Conservation (phyloP, 1,284 basidiomycete species). For the Papiliotrema fonsecae region DNA sequence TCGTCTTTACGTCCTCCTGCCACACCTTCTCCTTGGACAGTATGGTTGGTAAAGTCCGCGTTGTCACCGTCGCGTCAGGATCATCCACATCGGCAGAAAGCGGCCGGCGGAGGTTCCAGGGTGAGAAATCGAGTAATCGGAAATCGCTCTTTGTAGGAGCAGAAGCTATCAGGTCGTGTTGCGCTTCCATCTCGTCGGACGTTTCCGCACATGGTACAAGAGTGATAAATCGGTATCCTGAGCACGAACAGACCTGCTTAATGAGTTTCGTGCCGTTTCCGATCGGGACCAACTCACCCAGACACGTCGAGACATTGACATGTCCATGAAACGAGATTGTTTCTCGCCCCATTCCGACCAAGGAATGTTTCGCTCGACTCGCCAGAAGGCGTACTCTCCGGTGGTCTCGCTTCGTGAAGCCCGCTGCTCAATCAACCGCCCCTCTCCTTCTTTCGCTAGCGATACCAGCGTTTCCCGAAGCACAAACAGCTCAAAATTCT, state of each 20-base stretch:
- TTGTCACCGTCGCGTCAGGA: slow-evolving; percentile 4
- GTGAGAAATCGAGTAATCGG: slow-evolving; percentile 36
- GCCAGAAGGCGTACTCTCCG: slow-evolving; percentile 13
- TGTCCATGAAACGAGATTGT: slow-evolving; percentile 29
- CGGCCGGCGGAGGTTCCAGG: slow-evolving; percentile 14
- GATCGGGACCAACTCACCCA: slow-evolving; percentile 47
- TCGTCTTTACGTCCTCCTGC: slow-evolving; percentile 24
- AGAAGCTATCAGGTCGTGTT: slow-evolving; percentile 9
- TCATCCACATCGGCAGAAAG: background rate
- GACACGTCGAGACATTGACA: slow-evolving; percentile 18
- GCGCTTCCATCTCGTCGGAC: slow-evolving; percentile 5
- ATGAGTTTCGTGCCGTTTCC: background rate
- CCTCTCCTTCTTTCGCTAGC: slow-evolving; percentile 44
- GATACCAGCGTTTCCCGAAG: slow-evolving; percentile 51
- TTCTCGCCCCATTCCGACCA: slow-evolving; percentile 44
- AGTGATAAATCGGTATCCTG: slow-evolving; percentile 40
- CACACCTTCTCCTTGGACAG: slow-evolving; percentile 21
- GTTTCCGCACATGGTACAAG: slow-evolving; percentile 4
- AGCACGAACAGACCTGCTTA: slow-evolving; percentile 44
- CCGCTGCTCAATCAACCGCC: slow-evolving; percentile 16
- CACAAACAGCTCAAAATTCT: slow-evolving; percentile 48
- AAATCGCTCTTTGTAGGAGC: slow-evolving; percentile 17
- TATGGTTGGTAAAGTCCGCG: slow-evolving; percentile 12
- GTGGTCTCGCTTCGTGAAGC: slow-evolving; percentile 44
- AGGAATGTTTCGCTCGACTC: slow-evolving; percentile 13